phyloP scores from a whole-genome alignment of 495 filamentous ascomycete genomes.

The Penicillium paradoxum region DNA sequence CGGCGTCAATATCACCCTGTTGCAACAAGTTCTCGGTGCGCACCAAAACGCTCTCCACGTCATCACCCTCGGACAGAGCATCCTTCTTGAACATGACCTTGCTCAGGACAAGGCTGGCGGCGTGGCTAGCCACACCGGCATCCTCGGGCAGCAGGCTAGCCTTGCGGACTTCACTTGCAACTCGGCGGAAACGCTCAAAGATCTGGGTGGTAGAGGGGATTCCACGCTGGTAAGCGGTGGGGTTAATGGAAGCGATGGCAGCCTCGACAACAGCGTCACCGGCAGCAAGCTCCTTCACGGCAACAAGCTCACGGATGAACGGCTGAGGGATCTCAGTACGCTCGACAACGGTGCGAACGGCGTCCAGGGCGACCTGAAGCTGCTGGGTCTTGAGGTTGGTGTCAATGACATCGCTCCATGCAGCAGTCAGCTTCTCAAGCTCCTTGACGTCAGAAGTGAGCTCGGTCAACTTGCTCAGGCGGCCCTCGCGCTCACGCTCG shows the following conservation, averaged over 20 bases:
- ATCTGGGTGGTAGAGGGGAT: constrained; percentile 77
- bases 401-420: constrained; percentile 85
- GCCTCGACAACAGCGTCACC: constrained; percentile 81
- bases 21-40: constrained; percentile 84
- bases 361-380: constrained; percentile 89
- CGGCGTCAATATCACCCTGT: constrained; percentile 85
- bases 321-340: constrained; percentile 68
- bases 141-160: constrained; percentile 85
- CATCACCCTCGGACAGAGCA: constrained; percentile 77
- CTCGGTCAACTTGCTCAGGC: constrained; percentile 78
- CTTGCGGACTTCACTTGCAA: constrained; percentile 91
- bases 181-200: constrained; percentile 90
- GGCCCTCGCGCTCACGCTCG: constrained; percentile 81
- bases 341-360: constrained; percentile 76
- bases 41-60: constrained; percentile 90
- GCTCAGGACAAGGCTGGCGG: constrained; percentile 79
- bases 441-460: constrained; percentile 70
- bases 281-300: constrained; percentile 83
- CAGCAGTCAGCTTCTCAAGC: constrained; percentile 76
- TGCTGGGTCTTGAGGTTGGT: constrained; percentile 89
- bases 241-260: constrained; percentile 91
- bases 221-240: constrained; percentile 86
- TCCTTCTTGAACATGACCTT: constrained; percentile 93
- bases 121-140: constrained; percentile 89
- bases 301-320: constrained; percentile 85